Percentiles rank a stretch among this genome's conserved stretches.
Conservation (phyloP, 768 basidiomycete genomes). For the Postia placenta region DNA sequence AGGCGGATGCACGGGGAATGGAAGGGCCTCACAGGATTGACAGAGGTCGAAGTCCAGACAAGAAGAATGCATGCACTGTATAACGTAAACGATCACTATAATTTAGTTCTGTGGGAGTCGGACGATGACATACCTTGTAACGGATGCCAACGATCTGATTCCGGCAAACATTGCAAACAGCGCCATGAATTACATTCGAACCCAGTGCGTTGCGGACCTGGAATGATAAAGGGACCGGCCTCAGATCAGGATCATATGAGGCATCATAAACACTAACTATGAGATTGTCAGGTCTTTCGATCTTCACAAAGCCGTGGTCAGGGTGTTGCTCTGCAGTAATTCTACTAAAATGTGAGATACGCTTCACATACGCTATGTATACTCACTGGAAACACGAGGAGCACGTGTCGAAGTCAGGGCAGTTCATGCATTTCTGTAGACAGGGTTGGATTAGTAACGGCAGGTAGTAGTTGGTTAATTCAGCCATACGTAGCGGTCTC, state of each 20-base stretch:
- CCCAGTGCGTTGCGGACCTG: conserved; percentile 26
- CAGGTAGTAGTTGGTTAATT: neutral
- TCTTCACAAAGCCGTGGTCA: conserved; percentile 62
- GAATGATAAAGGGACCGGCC: neutral
- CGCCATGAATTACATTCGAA: conserved; percentile 36
- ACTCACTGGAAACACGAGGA: conserved; percentile 56
- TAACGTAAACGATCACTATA: neutral
- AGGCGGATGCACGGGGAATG: conserved; percentile 67
- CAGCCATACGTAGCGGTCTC: conserved; percentile 62
- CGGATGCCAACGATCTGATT: conserved; percentile 54
- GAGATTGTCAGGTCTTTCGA: conserved; percentile 47
- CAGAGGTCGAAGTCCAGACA: conserved; percentile 85
- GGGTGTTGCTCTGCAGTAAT: conserved; percentile 76
- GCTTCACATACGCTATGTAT: neutral
- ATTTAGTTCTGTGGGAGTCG: too few relatives aligned
- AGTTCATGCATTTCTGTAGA: conserved; percentile 65
- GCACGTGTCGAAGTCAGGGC: conserved; percentile 86
- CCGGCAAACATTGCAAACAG: conserved; percentile 59
- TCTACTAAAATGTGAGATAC: conserved; percentile 23
- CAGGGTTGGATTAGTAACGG: too few relatives aligned
- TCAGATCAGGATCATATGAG: neutral
- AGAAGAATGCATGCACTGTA: conserved; percentile 69
- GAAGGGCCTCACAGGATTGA: conserved; percentile 69
- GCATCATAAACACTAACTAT: conserved; percentile 39
- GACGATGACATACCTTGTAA: conserved; percentile 58